Conservation (phyloP, 768 basidiomycete species). For the Lactifluus hygrophoroides region DNA sequence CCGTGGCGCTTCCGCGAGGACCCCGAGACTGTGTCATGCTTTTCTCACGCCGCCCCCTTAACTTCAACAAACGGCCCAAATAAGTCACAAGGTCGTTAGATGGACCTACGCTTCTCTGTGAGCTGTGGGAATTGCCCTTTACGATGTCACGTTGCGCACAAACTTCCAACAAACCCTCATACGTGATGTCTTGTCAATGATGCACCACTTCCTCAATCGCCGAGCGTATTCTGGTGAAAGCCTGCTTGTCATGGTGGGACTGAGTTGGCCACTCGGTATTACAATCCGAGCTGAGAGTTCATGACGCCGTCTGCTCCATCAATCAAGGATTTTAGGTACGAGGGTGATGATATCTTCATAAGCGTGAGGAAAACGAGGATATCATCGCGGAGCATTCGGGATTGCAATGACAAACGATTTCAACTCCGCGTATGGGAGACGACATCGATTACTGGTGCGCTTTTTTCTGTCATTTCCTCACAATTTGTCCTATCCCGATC, state of each 20-base stretch:
- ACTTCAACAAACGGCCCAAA: too few relatives aligned
- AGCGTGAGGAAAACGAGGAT: neutral
- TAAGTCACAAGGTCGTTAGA: too few relatives aligned
- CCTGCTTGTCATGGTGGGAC: too few relatives aligned
- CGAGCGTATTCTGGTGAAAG: too few relatives aligned
- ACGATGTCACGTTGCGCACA: too few relatives aligned
- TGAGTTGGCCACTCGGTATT: too few relatives aligned
- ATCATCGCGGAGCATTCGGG: neutral
- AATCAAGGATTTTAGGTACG: neutral
- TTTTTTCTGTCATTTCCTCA: neutral
- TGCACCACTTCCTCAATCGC: too few relatives aligned
- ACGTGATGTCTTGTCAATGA: too few relatives aligned
- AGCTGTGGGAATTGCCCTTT: too few relatives aligned
- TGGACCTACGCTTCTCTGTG: too few relatives aligned
- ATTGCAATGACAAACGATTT: neutral
- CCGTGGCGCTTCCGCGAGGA: slow-evolving; percentile 8
- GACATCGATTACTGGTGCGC: neutral
- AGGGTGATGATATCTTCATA: neutral
- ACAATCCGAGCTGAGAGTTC: neutral
- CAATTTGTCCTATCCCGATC: neutral
- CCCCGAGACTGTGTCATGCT: neutral
- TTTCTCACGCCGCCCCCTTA: too few relatives aligned
- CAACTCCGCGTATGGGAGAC: neutral
- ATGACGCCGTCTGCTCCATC: neutral
- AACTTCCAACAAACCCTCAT: too few relatives aligned